Base-by-base conservation (phyloP, 495 filamentous ascomycete genomes). In the Halenospora varia region DNA sequence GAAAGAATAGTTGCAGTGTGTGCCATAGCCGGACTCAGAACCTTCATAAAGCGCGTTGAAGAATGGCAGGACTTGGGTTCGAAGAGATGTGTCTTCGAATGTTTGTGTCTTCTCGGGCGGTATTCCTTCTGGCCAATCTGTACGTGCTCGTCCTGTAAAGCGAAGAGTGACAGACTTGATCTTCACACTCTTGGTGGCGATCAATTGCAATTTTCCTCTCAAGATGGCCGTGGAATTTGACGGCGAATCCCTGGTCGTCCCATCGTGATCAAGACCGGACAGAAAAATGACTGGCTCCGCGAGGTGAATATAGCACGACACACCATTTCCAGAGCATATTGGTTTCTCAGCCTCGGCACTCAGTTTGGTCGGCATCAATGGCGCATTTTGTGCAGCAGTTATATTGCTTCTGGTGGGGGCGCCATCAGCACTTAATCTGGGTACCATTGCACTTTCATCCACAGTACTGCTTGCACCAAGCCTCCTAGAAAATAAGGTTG, bases 61-160 rank as follows among this genome's bases (percentile, higher is more conserved):
- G 68, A 93, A 93, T 0, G 90, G 86, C 70, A 91, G 80, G 1
- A 82, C 88, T 62, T 91, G 88, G 41, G 82, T 83, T 71, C 88
- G 84, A 53, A 93, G 78, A 8, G 78, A 83, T 72, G 92, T 82
- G 71, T 82, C 89, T 58, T 98, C 93, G 66, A 84, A 86, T 58
- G 88, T 86, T 53, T 96, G 87, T 0, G 85, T 76, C 69, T 96
- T 97, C 60, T 82, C 81, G 1, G 94, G 95, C 4, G 94, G 95
- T 19, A 98, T 96, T 26, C 93, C 94, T 77, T 98, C 94, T 19
- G 95, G 94, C 94, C 94, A 98, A 67, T 96, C 91, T 0, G 94
- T 98, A 60, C 87, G 84, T 2, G 91, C 87, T 67, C 86, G 87
- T 17, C 93, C 94, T 25, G 84, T 80, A 63, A 98, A 92, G 62